Conservation (phyloP, 345 rosid species). For the Chamaenerion angustifolium region DNA sequence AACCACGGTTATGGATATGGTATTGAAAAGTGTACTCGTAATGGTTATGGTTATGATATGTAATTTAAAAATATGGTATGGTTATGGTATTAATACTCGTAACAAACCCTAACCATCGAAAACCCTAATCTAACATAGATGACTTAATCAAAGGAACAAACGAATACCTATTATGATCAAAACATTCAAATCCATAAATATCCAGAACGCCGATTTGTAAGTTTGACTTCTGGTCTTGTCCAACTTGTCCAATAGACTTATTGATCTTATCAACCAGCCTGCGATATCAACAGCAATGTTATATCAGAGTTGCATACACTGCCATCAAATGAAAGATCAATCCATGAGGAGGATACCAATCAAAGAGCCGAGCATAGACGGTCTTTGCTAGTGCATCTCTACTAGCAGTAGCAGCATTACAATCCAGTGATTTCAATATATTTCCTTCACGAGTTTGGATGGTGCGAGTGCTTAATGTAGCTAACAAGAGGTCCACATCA, state of each 20-base stretch:
- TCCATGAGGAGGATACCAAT: conserved; percentile 43
- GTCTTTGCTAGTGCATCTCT: conserved; percentile 95
- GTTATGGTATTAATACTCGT: no score
- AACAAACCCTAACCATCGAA: no score
- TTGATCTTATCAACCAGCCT: conserved; percentile 96
- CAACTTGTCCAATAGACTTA: conserved; percentile 87
- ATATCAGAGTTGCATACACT: no score
- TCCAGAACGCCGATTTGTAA: conserved; percentile 87
- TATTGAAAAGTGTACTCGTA: no score
- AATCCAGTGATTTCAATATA: conserved; percentile 80
- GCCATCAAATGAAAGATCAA: conserved; percentile 1
- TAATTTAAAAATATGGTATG: no score
- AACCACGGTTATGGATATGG: no score
- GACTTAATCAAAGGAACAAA: conserved; percentile 4
- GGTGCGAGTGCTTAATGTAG: conserved; percentile 72
- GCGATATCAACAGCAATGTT: neutral
- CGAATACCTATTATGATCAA: conserved; percentile 65
- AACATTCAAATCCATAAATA: conserved; percentile 98
- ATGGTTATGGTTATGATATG: no score
- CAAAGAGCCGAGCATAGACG: conserved; percentile 83
- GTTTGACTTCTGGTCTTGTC: conserved; percentile 67
- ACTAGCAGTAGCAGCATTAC: conserved; percentile 87
- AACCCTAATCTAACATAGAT: neutral
- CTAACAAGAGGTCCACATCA: conserved; percentile 61
- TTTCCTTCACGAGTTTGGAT: conserved; percentile 94